Base-by-base conservation (phyloP, 2,329 filamentous ascomycete genomes). In the Dryadomyces quercivorus region DNA sequence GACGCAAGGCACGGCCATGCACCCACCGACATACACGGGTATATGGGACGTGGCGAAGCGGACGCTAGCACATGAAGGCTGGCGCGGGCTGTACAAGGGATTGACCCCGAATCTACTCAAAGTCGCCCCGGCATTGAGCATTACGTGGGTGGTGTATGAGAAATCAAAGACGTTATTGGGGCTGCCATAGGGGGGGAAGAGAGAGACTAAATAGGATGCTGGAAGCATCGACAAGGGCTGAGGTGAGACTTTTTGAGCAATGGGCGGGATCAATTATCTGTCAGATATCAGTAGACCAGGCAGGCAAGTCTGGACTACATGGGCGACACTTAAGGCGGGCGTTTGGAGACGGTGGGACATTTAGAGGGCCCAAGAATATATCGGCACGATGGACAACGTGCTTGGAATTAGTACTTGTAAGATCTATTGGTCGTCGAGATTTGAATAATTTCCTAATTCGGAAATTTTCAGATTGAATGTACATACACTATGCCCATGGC, bases 31-130 rank as follows among this genome's bases (percentile, higher is more conserved):
- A 5, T 98, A 98, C 67, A 90, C 82, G 2, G 89, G 93, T 42
- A 92, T 97, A 59, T 80, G 84, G 73, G 93, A 98, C 67, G 92
- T 96, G 46, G 86, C 89, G 1, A 77, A 78, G 53, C 88, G 86
- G 70, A 98, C 93, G 9, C 72, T 95, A 40, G 76, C 83, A 61
- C 82, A 85, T 51, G 93, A 98, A 70, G 93, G 93, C 1, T 67
- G 87, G 42, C 78, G 87, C 56, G 93, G 93, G 2, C 74, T 98
- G 55, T 98, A 95, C 76, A 95, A 94, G 70, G 93, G 93, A 1
- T 75, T 97, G 60, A 95, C 92, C 45, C 93, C 93, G 5, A 98
- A 97, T 66, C 74, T 98, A 43, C 76, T 98, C 62, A 98, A 98
- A 74, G 93, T 98, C 40, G 90, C 93, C 10, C 93, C 93, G 2